Conservation (phyloP, 2,329 filamentous ascomycete species). For the Endocalyx cinctus region DNA sequence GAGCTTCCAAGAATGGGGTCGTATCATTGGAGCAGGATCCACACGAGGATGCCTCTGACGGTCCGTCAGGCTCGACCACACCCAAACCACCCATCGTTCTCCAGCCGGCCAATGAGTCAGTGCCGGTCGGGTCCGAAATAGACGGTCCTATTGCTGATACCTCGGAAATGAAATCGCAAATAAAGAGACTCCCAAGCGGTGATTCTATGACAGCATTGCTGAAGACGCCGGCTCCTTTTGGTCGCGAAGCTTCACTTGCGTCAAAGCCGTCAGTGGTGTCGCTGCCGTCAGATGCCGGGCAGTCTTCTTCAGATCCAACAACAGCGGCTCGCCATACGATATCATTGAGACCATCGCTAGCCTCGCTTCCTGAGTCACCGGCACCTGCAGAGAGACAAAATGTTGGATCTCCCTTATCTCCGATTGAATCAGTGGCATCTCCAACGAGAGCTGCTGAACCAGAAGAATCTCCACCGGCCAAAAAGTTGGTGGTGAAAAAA, state of each 20-base stretch:
- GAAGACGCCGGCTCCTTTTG: slow-evolving; percentile 15
- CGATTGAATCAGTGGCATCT: slow-evolving; percentile 16
- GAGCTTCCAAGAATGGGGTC: too few relatives aligned
- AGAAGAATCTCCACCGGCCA: too few relatives aligned
- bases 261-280: slow-evolving; percentile 16
- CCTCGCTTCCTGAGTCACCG: slow-evolving; percentile 15
- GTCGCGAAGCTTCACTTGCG: slow-evolving; percentile 14
- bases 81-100: too few relatives aligned
- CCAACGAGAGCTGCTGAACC: slow-evolving; percentile 7
- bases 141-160: too few relatives aligned
- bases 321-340: slow-evolving; percentile 9
- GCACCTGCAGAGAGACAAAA: slow-evolving; percentile 7
- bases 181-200: slow-evolving; percentile 8
- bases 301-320: slow-evolving; percentile 1
- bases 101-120: too few relatives aligned
- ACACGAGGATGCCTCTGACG: too few relatives aligned
- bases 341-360: slow-evolving; percentile 17
- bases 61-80: too few relatives aligned
- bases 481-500: too few relatives aligned
- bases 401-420: slow-evolving; percentile 11
- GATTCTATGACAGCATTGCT: slow-evolving; percentile 17
- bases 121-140: too few relatives aligned
- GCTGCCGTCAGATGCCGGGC: slow-evolving; percentile 9
- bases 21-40: too few relatives aligned
- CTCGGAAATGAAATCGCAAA: too few relatives aligned